These are phyloP conservation scores for Aspergillus sp. DNA, from an alignment of 2,329 filamentous ascomycete species.

Conservation along the genomic window DNA sequence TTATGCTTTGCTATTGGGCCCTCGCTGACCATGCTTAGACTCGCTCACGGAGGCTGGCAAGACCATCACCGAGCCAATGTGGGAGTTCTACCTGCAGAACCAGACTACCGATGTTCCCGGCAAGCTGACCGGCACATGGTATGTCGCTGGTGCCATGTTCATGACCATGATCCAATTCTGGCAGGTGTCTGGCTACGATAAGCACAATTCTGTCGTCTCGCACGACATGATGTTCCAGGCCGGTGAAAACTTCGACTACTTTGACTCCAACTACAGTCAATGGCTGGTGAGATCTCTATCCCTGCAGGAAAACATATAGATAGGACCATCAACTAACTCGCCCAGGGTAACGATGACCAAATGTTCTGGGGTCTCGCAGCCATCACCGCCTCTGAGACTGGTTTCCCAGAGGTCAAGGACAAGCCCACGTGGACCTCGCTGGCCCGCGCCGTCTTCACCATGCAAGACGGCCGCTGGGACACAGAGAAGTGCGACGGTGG, in stretches of 20 bases:
- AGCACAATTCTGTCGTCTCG: conserved; percentile 66
- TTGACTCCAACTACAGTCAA: conserved; percentile 59
- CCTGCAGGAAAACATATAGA: too few species aligned
- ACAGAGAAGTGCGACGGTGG: conserved; percentile 65
- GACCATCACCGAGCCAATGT: conserved; percentile 30
- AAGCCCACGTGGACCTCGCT: conserved; percentile 72
- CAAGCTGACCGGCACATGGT: conserved; percentile 41
- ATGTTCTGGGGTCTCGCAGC: conserved; percentile 78
- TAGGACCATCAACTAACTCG: neutral
- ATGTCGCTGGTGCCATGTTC: conserved; percentile 70
- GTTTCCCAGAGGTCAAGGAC: conserved; percentile 66
- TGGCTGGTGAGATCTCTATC: conserved; percentile 16
- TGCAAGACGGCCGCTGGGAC: conserved; percentile 70
- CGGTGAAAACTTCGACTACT: conserved; percentile 70
- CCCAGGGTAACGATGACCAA: conserved; percentile 53
- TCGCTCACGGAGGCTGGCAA: conserved; percentile 26
- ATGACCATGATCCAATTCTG: conserved; percentile 74
- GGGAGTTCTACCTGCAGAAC: conserved; percentile 29
- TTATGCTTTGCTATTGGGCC: neutral
- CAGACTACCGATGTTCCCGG: conserved; percentile 32
- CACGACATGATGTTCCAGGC: conserved; percentile 71
- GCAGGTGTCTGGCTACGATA: conserved; percentile 71
- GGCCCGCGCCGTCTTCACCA: conserved; percentile 74
- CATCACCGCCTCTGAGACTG: conserved; percentile 72
- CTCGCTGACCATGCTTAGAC: conserved; percentile 5